Conservation (phyloP, 352 stramenopile species). For the Globisporangium solare region DNA sequence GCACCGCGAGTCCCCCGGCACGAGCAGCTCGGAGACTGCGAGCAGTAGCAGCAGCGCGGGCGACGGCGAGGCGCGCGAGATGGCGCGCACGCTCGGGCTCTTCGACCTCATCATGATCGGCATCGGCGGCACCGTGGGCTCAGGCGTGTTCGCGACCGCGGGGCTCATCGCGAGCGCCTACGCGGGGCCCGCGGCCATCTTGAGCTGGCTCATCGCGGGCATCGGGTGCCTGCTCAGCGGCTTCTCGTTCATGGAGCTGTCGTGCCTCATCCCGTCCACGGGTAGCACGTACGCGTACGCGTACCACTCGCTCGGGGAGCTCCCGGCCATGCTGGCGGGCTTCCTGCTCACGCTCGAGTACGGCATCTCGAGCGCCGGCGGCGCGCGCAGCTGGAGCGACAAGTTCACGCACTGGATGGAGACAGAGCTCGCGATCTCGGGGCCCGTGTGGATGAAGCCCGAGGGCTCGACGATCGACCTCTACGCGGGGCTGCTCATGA, state of each 20-base stretch:
- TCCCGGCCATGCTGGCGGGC: conserved; percentile 87
- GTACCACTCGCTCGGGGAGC: conserved; percentile 90
- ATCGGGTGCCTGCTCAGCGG: conserved; percentile 75
- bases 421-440: conserved; percentile 38
- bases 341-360: conserved; percentile 93
- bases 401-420: conserved; percentile 88
- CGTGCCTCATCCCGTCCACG: conserved; percentile 79
- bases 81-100: conserved; percentile 69
- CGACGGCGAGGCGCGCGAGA: conserved; percentile 18
- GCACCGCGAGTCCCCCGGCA: conserved; percentile 13
- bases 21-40: conserved; percentile 3
- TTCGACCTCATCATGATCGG: conserved; percentile 93
- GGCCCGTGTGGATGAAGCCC: conserved; percentile 64
- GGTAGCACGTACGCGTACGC: conserved; percentile 93
- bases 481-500: conserved; percentile 79
- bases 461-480: conserved; percentile 55
- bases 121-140: conserved; percentile 92
- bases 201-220: conserved; percentile 85
- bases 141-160: conserved; percentile 88
- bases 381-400: conserved; percentile 91
- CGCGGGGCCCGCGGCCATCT: conserved; percentile 67
- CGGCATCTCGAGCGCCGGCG: conserved; percentile 85
- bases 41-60: conserved; percentile 14
- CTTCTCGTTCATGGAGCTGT: conserved; percentile 91
- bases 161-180: conserved; percentile 64